Evolutionary conservation across 2,329 filamentous ascomycete species (phyloP).

Genomic region (Phaeosphaeria sp.): DNA sequence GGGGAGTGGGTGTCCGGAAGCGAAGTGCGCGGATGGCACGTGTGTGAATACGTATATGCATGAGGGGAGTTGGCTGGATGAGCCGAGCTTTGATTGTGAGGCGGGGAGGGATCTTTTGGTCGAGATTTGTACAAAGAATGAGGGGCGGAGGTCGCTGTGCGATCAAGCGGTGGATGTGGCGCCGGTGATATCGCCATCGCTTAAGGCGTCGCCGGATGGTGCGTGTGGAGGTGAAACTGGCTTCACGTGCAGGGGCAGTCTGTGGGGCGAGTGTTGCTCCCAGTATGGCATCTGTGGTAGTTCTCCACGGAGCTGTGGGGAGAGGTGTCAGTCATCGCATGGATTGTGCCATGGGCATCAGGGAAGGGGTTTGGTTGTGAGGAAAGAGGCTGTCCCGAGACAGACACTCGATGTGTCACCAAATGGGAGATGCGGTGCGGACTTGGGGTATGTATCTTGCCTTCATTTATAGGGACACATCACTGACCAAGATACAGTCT

Average conservation of each 20-base stretch:
- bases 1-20: constrained; percentile 7
- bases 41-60: constrained; percentile 23
- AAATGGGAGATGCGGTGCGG: neutral
- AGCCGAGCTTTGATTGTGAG: constrained; percentile 26
- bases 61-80: constrained; percentile 20
- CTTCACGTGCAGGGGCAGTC: constrained; percentile 7
- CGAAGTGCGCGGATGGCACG: constrained; percentile 10
- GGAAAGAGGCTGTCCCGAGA: no score
- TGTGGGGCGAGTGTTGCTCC: constrained; percentile 18
- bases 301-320: constrained; percentile 23
- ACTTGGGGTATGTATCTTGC: neutral
- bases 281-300: constrained; percentile 12
- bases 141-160: constrained; percentile 3
- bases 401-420: neutral
- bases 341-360: neutral
- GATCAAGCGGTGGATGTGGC: neutral
- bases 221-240: constrained; percentile 11
- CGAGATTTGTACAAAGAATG: constrained; percentile 23
- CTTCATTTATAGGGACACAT: neutral
- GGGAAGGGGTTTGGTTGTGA: no score
- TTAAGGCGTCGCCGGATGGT: constrained; percentile 7
- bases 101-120: constrained; percentile 24
- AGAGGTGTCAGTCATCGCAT: constrained; percentile 19
- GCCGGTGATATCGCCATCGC: neutral
- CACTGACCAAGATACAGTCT: neutral